Conservation (phyloP, 805 yeast species). For the Wickerhamomyces bovis region DNA sequence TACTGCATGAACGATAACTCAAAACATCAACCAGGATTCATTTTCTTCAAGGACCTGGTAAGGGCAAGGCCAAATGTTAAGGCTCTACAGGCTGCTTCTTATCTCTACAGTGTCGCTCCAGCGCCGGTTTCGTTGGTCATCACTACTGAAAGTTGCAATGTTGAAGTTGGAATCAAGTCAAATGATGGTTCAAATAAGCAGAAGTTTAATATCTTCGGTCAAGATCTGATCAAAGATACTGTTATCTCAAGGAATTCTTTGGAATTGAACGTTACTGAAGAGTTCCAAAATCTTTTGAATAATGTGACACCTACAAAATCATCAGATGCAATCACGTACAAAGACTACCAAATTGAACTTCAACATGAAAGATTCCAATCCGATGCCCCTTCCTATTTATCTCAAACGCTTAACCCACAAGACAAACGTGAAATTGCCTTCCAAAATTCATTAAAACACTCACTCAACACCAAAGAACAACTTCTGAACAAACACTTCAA, state of each 20-base stretch:
- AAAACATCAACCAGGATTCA: conserved; percentile 30
- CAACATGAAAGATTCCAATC: conserved; percentile 13
- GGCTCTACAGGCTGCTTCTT: conserved; percentile 32
- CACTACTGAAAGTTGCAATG: conserved; percentile 5
- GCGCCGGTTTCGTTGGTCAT: conserved; percentile 15
- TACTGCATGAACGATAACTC: conserved; percentile 13
- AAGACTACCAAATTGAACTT: conserved; percentile 5
- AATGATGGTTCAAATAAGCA: neutral
- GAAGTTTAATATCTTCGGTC: neutral
- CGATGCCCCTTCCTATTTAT: conserved; percentile 12
- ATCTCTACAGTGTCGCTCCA: conserved; percentile 31
- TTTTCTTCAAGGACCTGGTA: conserved; percentile 30
- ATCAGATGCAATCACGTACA: neutral
- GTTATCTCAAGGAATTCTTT: neutral
- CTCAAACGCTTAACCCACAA: conserved; percentile 6
- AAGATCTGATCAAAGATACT: neutral
- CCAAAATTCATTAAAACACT: conserved; percentile 24
- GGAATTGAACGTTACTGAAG: conserved; percentile 1
- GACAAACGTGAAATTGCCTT: conserved; percentile 8
- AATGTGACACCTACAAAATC: conserved; percentile 1
- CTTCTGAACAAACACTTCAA: conserved; percentile 32
- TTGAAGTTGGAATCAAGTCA: conserved; percentile 6
- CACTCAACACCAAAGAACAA: conserved; percentile 21
- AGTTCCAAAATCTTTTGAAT: neutral
- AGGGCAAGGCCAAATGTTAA: conserved; percentile 27